Percentiles rank a stretch among this genome's conserved stretches.
These are phyloP conservation scores for Silene latifolia DNA, from an alignment of 148 eudicot species.

Conservation along the genomic window DNA sequence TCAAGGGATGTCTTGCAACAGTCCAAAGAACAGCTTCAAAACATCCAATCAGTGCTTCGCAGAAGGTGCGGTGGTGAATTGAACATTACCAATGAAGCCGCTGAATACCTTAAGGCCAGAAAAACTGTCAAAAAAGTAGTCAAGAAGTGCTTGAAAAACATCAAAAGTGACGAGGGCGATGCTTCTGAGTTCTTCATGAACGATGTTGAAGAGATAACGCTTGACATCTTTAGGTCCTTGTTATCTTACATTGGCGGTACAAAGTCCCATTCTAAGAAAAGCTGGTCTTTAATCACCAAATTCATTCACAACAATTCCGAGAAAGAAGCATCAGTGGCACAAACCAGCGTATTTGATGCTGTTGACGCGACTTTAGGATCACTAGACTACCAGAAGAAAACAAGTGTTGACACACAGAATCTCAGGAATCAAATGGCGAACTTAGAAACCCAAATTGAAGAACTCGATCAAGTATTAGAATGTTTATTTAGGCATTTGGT, in stretches of 20 bases:
- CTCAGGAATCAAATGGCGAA: conserved; percentile 14
- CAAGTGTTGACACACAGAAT: background rate
- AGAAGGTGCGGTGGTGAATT: conserved; percentile 32
- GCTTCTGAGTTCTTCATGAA: conserved; percentile 1
- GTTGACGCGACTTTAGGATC: conserved; percentile 4
- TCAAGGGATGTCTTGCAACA: conserved; percentile 24
- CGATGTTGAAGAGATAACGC: conserved; percentile 18
- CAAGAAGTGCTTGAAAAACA: conserved; percentile 18
- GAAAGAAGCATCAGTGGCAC: background rate
- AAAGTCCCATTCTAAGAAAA: background rate
- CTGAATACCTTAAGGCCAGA: conserved; percentile 9
- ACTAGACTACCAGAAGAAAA: conserved; percentile 4
- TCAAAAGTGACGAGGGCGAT: background rate
- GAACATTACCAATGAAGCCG: conserved; percentile 11
- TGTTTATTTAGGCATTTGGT: conserved; percentile 19
- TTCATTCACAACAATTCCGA: background rate
- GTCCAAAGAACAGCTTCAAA: conserved; percentile 23
- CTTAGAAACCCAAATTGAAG: conserved; percentile 25
- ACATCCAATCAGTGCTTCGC: conserved; percentile 29
- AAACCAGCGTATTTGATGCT: conserved; percentile 1
- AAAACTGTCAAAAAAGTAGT: conserved; percentile 26
- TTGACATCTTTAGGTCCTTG: conserved; percentile 10
- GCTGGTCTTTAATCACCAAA: conserved; percentile 1
- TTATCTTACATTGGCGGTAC: conserved; percentile 6
- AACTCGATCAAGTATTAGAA: conserved; percentile 8